A percentile compares a stretch with the other conserved stretches of the same genome.
Conservation (phyloP, 2,329 filamentous ascomycete genomes). For the Cladosporium cucumerinum region DNA sequence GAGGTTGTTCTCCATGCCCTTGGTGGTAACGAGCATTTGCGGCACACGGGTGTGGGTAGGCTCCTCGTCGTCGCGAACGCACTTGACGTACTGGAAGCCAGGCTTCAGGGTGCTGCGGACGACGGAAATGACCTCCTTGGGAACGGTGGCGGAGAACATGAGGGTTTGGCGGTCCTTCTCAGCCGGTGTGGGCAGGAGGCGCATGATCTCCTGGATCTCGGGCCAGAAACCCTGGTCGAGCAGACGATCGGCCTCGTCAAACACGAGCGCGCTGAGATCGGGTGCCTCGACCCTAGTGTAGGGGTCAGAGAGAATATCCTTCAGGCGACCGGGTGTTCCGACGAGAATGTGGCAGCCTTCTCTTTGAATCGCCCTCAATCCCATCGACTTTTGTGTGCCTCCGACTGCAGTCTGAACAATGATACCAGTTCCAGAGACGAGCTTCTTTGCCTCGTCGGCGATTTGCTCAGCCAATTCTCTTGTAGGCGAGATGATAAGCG, state of each 20-base stretch:
- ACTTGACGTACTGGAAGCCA: conserved; percentile 85
- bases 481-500: conserved; percentile 61
- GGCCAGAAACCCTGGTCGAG: conserved; percentile 56
- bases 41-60: conserved; percentile 83
- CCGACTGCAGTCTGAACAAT: conserved; percentile 79
- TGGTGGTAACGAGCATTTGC: conserved; percentile 68
- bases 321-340: conserved; percentile 82
- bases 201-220: conserved; percentile 48
- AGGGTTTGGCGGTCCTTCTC: conserved; percentile 78
- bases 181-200: conserved; percentile 57
- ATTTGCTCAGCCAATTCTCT: conserved; percentile 64
- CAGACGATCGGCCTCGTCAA: conserved; percentile 66
- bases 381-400: conserved; percentile 72
- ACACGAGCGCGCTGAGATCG: conserved; percentile 56
- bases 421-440: conserved; percentile 64
- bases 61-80: conserved; percentile 74
- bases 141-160: conserved; percentile 92
- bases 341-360: conserved; percentile 86
- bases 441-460: conserved; percentile 66
- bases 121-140: conserved; percentile 73
- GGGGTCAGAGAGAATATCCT: conserved; percentile 72
- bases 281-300: conserved; percentile 61
- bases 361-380: conserved; percentile 64
- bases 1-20: conserved; percentile 70
- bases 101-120: conserved; percentile 75